phyloP scores from a whole-genome alignment of 2,329 filamentous ascomycete species.

The Ophiosphaerella korrae region DNA sequence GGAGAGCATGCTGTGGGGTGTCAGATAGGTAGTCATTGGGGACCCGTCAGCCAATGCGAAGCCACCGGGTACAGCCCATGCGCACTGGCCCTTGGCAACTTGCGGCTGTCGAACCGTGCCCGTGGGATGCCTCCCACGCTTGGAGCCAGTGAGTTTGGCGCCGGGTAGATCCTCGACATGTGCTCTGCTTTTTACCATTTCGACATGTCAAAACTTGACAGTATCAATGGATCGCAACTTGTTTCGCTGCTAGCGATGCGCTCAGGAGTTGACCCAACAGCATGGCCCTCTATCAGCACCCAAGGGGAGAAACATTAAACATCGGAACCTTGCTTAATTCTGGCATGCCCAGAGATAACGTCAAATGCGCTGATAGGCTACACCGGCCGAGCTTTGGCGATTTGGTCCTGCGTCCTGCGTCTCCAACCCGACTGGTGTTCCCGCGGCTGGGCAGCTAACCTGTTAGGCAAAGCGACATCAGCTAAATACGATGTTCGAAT shows the following conservation, averaged over 20 bases:
- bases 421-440: slow-evolving; percentile 1
- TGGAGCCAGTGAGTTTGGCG: not conserved
- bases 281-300: slow-evolving; percentile 14
- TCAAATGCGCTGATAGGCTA: slow-evolving; percentile 21
- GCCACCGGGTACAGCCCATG: slow-evolving; percentile 10
- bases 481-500: slow-evolving; percentile 1
- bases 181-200: not conserved
- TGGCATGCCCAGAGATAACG: slow-evolving; percentile 21
- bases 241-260: too few relatives aligned
- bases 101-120: slow-evolving; percentile 30
- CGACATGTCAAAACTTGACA: not conserved
- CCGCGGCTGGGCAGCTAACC: not conserved
- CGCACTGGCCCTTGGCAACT: slow-evolving; percentile 15
- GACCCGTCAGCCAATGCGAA: slow-evolving; percentile 31
- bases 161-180: too few relatives aligned
- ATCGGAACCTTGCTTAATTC: slow-evolving; percentile 1
- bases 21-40: slow-evolving; percentile 27
- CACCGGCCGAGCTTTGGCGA: slow-evolving; percentile 2
- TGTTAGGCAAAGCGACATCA: slow-evolving; percentile 1
- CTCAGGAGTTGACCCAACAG: not conserved
- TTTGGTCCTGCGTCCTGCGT: not conserved
- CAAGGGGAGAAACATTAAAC: slow-evolving; percentile 12
- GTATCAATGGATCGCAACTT: not conserved
- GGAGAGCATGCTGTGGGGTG: slow-evolving; percentile 32
- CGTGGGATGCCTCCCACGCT: slow-evolving; percentile 28